These are phyloP conservation scores for Fusarium aywerte DNA, from an alignment of 2,329 filamentous ascomycete genomes.

Conservation along the genomic window DNA sequence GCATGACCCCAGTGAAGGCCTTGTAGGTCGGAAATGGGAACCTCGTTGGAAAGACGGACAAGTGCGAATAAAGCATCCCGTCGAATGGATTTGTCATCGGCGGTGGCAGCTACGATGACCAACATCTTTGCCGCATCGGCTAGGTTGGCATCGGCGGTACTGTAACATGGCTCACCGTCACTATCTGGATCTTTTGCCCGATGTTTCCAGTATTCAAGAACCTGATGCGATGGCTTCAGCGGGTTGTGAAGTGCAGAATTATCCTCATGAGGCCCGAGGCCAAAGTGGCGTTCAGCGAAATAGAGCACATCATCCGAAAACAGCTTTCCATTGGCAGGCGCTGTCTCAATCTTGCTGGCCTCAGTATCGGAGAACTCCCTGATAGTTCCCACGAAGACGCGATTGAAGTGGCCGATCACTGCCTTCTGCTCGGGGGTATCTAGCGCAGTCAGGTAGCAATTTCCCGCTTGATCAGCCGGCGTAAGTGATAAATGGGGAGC, in stretches of 20 bases:
- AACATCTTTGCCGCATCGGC: slow-evolving; percentile 3
- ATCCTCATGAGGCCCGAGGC: background rate
- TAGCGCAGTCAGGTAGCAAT: no score
- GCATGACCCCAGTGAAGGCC: slow-evolving; percentile 3
- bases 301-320: background rate
- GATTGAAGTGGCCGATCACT: background rate
- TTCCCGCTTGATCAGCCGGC: no score
- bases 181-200: background rate
- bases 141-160: background rate
- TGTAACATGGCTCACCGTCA: background rate
- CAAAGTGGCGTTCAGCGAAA: background rate
- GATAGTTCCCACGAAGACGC: background rate
- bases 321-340: rapidly evolving
- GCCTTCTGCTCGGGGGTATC: no score
- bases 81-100: rapidly evolving
- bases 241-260: background rate
- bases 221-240: background rate
- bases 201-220: background rate
- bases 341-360: rapidly evolving
- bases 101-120: background rate
- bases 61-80: background rate
- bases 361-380: background rate
- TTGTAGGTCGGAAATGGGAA: background rate
- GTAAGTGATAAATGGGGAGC: no score
- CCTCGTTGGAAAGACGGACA: background rate